Base-by-base conservation (phyloP, 2,329 filamentous ascomycete species). In the Biscogniauxia sp. region DNA sequence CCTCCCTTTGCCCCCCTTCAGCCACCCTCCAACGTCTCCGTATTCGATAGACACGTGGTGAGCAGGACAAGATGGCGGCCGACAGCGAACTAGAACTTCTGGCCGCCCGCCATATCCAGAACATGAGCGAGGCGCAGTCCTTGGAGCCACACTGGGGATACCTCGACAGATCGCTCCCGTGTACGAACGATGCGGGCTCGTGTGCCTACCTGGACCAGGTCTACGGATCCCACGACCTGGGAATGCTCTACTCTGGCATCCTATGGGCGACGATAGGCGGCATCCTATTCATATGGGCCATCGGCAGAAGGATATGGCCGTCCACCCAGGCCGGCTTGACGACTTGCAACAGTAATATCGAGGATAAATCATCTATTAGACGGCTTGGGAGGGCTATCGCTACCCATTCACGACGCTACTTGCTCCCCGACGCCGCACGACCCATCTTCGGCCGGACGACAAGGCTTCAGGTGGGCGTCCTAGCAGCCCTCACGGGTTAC, bases 391-490 rank as follows among this genome's bases (percentile, higher is more conserved):
- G 71, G 45, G 74, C 83, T 2, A 59, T 80, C 19, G 69, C 75
- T 15, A 74, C 83, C 0, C 70, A 75, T 3, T 69, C 74, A 15
- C 78, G 85, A 19, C 79, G 76, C 28, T 81, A 83, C 66, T 77
- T 92, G 2, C 81, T 92, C 1, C 85, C 85, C 0, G 88, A 91
- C 66, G 79, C 81, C 2, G 73, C 82, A 2, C 76, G 80, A 19
- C 67, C 73, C 20, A 67, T 91, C 56, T 92, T 93, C 65, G 88
- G 89, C 26, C 81, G 85, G 61, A 86, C 87, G 1, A 90, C 88
- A 0, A 81, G 89, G 20, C 78, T 91, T 6, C 90, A 93, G 70
- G 80, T 92, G 3, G 68, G 86, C 20, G 78, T 90, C 26, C 77
- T 92, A 2, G 72, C 80, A 0, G 73, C 85, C 9, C 73, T 93